These are phyloP conservation scores for Loxodes magnus DNA, from an alignment of 73 alveolate genomes.

Conservation along the genomic window DNA sequence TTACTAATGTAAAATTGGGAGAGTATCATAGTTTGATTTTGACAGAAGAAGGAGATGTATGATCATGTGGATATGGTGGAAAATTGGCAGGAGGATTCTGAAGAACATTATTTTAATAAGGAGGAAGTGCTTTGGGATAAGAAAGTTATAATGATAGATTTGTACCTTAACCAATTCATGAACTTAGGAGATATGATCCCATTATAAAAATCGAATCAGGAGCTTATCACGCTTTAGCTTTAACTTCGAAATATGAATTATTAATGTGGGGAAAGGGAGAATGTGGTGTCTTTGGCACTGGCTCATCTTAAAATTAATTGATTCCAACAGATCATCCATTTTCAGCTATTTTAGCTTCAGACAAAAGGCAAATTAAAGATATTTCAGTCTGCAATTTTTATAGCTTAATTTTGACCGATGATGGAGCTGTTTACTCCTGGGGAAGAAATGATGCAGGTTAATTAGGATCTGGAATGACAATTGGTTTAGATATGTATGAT, in stretches of 20 bases:
- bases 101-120: slow-evolving; percentile 49
- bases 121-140: slow-evolving; percentile 85
- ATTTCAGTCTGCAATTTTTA: slow-evolving; percentile 41
- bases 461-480: slow-evolving; percentile 40
- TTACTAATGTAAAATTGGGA: slow-evolving; percentile 49
- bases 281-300: slow-evolving; percentile 51
- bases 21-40: slow-evolving; percentile 79
- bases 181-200: slow-evolving; percentile 25
- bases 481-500: slow-evolving; percentile 32
- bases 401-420: slow-evolving; percentile 37
- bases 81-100: slow-evolving; percentile 27
- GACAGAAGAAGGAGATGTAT: slow-evolving; percentile 79
- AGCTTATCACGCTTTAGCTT: slow-evolving; percentile 29
- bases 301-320: slow-evolving; percentile 23
- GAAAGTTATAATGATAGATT: slow-evolving; percentile 67
- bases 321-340: slow-evolving; percentile 17
- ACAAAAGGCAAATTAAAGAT: slow-evolving; percentile 14
- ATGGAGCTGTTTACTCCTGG: slow-evolving; percentile 39
- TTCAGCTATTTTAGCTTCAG: slow-evolving; percentile 7
- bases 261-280: slow-evolving; percentile 58
- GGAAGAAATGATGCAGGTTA: slow-evolving; percentile 54
- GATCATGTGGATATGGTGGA: slow-evolving; percentile 93
- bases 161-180: slow-evolving; percentile 59
- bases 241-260: slow-evolving; percentile 20
- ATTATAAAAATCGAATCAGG: slow-evolving; percentile 39